Percentiles rank a stretch among this genome's conserved stretches.
These are phyloP conservation scores for Hypoxylon sp. DNA, from an alignment of 2,329 filamentous ascomycete species.

Conservation along the genomic window DNA sequence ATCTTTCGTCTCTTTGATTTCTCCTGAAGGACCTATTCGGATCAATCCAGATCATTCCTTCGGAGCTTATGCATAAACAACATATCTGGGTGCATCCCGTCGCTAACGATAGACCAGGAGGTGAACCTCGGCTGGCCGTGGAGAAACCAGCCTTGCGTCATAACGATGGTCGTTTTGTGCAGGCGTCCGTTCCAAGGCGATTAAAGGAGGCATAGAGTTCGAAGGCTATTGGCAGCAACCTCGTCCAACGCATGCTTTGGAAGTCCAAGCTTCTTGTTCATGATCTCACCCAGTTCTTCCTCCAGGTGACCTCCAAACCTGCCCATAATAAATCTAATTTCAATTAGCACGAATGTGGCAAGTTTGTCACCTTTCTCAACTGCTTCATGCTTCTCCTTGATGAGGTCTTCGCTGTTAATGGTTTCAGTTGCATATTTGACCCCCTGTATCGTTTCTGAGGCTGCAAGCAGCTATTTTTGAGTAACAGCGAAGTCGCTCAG, in stretches of 20 bases:
- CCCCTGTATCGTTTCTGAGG: constrained; percentile 65
- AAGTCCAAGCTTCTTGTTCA: constrained; percentile 53
- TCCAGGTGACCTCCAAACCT: constrained; percentile 55
- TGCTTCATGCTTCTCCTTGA: constrained; percentile 52
- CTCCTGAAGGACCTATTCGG: not conserved
- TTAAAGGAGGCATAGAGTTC: constrained; percentile 3
- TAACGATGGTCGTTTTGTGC: not conserved
- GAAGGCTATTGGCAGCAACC: constrained; percentile 1
- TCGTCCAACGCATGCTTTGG: constrained; percentile 48
- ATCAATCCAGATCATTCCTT: constrained; percentile 11
- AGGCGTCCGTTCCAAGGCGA: not conserved
- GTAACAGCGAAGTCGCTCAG: constrained; percentile 56
- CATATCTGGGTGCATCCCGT: not conserved
- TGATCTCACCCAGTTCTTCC: constrained; percentile 52
- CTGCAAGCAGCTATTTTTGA: constrained; percentile 59
- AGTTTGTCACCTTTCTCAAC: constrained; percentile 45
- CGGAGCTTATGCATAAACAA: not conserved
- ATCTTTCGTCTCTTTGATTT: not conserved
- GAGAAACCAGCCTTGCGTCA: not conserved
- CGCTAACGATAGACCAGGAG: not conserved
- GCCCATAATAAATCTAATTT: constrained; percentile 54
- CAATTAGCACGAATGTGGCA: constrained; percentile 52
- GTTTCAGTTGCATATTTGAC: constrained; percentile 56
- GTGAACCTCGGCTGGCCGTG: constrained; percentile 6
- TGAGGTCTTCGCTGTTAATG: constrained; percentile 49